Evolutionary conservation across 495 filamentous ascomycete genomes (phyloP).

Genomic region (Aspergillus asperescens): DNA sequence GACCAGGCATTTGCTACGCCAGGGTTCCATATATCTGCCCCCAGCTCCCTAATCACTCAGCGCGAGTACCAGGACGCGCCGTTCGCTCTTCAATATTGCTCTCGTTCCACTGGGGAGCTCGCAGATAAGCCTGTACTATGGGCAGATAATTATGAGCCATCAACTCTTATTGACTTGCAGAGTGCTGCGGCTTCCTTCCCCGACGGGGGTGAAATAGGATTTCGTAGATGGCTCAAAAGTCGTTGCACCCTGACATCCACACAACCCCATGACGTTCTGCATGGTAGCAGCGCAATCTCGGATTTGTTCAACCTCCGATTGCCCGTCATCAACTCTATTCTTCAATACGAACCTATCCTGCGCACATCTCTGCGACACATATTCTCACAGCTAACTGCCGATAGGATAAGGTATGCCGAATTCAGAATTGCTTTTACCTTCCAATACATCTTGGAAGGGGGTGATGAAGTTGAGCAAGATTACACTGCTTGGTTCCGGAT

Average conservation of each 20-base stretch:
- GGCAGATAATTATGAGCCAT: constrained; percentile 53
- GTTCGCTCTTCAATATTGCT: constrained; percentile 50
- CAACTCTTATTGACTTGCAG: constrained; percentile 52
- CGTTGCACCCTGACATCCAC: constrained; percentile 64
- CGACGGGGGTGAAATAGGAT: constrained; percentile 60
- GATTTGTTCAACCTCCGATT: constrained; percentile 68
- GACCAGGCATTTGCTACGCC: constrained; percentile 63
- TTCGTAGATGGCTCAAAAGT: constrained; percentile 70
- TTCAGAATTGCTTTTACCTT: constrained; percentile 55
- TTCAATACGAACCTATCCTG: constrained; percentile 91
- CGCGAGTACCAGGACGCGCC: constrained; percentile 42
- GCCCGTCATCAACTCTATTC: constrained; percentile 59
- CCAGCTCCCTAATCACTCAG: constrained; percentile 45
- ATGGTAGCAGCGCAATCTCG: constrained; percentile 78
- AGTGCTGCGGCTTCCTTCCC: constrained; percentile 70
- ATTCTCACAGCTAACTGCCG: constrained; percentile 60
- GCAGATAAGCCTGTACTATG: constrained; percentile 49
- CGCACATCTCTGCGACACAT: constrained; percentile 65
- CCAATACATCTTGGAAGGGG: constrained; percentile 54
- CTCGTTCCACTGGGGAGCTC: constrained; percentile 12
- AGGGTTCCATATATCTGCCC: constrained; percentile 65
- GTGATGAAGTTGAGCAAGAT: constrained; percentile 54
- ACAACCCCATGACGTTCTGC: constrained; percentile 68
- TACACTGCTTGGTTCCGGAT: constrained; percentile 61
- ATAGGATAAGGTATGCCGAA: constrained; percentile 81